Conservation (phyloP, 139 green algal species). For the Picochlorum sp. region DNA sequence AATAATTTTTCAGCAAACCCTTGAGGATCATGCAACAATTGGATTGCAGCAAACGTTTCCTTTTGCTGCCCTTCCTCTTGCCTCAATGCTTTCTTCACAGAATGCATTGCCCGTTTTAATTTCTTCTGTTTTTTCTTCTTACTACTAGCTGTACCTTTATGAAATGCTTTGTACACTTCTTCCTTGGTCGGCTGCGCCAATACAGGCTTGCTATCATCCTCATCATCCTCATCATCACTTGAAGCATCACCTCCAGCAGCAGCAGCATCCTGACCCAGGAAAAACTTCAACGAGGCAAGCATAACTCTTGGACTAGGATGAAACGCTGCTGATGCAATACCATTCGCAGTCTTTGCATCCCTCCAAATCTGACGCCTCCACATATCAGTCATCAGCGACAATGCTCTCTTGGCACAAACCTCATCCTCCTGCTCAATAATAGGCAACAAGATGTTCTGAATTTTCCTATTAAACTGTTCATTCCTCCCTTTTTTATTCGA, state of each 20-base stretch:
- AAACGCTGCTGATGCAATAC: slow-evolving; percentile 66
- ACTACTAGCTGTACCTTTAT: slow-evolving; percentile 74
- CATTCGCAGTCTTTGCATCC: slow-evolving; percentile 88
- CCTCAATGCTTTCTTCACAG: slow-evolving; percentile 61
- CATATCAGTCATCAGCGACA: slow-evolving; percentile 89
- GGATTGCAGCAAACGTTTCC: slow-evolving; percentile 85
- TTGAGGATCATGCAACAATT: slow-evolving; percentile 95
- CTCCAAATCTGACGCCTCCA: slow-evolving; percentile 91
- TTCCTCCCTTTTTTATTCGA: slow-evolving; percentile 74
- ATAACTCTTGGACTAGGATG: slow-evolving; percentile 68
- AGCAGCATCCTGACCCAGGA: slow-evolving; percentile 76
- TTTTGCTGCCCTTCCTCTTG: slow-evolving; percentile 18
- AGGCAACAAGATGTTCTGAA: slow-evolving; percentile 62
- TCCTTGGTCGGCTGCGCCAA: slow-evolving; percentile 45
- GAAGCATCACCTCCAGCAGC: slow-evolving; percentile 34
- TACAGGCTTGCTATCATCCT: slow-evolving; percentile 24
- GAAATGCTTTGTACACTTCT: slow-evolving; percentile 77
- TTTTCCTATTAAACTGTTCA: slow-evolving; percentile 71
- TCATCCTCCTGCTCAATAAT: slow-evolving; percentile 76
- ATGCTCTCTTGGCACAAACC: slow-evolving; percentile 72
- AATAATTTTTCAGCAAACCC: slow-evolving; percentile 89
- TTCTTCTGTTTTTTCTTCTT: slow-evolving; percentile 94
- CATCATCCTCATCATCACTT: slow-evolving; percentile 39
- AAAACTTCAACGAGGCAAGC: slow-evolving; percentile 94
- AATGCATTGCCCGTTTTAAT: slow-evolving; percentile 75